Percentiles rank a stretch among this genome's conserved stretches.
phyloP scores from a whole-genome alignment of 1,139 yeast species.

The Debaryomyces psychrophilus region DNA sequence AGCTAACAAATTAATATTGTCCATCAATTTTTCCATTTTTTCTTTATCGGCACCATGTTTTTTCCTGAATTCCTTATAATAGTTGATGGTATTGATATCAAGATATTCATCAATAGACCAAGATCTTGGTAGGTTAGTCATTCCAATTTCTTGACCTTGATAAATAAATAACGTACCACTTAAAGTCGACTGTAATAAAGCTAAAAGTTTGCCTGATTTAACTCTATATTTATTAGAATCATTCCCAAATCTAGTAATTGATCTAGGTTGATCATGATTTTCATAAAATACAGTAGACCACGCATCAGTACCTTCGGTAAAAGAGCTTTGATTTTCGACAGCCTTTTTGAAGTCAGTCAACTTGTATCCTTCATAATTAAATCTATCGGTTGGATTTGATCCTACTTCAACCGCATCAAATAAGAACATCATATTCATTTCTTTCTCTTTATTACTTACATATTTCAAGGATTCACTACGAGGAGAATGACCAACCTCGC shows the following conservation, averaged over 20 bases:
- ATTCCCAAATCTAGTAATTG: constrained; percentile 55
- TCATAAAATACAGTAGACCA: constrained; percentile 62
- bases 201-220: constrained; percentile 51
- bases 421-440: constrained; percentile 55
- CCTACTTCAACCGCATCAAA: constrained; percentile 53
- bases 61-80: constrained; percentile 39
- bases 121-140: constrained; percentile 48
- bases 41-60: constrained; percentile 33
- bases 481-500: constrained; percentile 52
- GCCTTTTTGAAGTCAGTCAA: constrained; percentile 49
- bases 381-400: constrained; percentile 35
- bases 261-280: constrained; percentile 63
- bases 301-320: constrained; percentile 54
- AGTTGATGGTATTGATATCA: constrained; percentile 53
- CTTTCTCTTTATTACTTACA: constrained; percentile 52
- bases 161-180: constrained; percentile 61
- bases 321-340: constrained; percentile 36
- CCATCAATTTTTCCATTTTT: constrained; percentile 34
- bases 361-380: constrained; percentile 34
- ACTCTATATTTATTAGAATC: constrained; percentile 35
- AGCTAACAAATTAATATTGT: constrained; percentile 40
- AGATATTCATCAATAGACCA: constrained; percentile 56
- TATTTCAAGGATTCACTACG: constrained; percentile 48
- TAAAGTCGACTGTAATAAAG: constrained; percentile 48
- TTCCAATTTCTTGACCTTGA: constrained; percentile 66